Base-by-base conservation (phyloP, 2,329 filamentous ascomycete genomes). In the Tolypocladium endophyticum region DNA sequence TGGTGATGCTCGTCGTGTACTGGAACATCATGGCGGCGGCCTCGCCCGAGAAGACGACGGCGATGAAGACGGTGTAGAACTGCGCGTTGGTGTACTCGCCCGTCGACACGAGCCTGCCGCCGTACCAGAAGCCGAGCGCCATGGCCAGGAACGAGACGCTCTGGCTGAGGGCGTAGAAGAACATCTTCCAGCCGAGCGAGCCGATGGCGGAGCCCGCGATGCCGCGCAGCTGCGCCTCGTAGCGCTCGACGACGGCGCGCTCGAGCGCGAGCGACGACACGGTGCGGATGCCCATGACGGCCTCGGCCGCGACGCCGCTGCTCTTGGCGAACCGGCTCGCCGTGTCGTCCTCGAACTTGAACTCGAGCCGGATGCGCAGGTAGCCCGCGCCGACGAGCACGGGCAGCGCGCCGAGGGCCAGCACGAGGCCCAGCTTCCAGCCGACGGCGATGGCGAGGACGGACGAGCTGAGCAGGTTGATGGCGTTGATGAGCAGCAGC, bases 1-100 rank as follows among this genome's bases (percentile, higher is more conserved):
- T 81, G 58, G 78, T 81, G 58, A 85, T 75, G 62, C 76, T 81
- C 4, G 79, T 80, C 2, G 75, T 75, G 63, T 80, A 78, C 54
- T 79, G 72, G 64, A 79, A 79, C n/a, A 79, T 63, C 47, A 67
- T 62, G 3, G 74, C 72, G 3, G 76, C 71, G 6, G 75, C 71
- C 71, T 79, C 72, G 4, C 73, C 75, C 0, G 75, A 75, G 61
- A 76, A 81, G 28, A 82, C 69, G 20, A 81, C 71, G 25, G 79
- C 77, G 59, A 80, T 76, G 65, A 82, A 82, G 38, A 80, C 74
- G 41, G 77, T 71, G 64, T 81, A 81, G 67, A 81, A 82, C 54
- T 79, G 73, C 3, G 71, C 66, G 0, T 73, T 68, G 1, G 70
- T 70, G 63, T 82, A 81, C 63, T 83, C 80, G n/a, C 76, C 73